Evolutionary conservation across 2,329 filamentous ascomycete genomes (phyloP).

Genomic region (Phialemonium atrogriseum): DNA sequence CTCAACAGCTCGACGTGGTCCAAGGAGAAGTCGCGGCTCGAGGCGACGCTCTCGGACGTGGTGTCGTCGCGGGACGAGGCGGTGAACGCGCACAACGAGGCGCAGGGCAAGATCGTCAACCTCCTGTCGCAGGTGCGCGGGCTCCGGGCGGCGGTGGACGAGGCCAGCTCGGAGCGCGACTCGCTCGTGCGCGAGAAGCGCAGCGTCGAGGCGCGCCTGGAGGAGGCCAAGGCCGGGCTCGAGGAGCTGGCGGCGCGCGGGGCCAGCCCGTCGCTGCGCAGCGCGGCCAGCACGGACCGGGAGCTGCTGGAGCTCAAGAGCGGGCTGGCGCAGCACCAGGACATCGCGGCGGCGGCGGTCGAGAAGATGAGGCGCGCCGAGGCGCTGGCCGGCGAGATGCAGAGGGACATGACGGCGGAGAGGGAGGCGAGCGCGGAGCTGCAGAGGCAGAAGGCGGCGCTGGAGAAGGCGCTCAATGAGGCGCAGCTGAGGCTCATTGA

Average conservation of each 20-base stretch:
- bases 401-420: conserved; percentile 84
- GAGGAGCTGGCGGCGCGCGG: conserved; percentile 83
- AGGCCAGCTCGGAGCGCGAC: conserved; percentile 78
- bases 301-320: conserved; percentile 87
- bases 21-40: conserved; percentile 90
- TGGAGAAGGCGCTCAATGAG: conserved; percentile 89
- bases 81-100: conserved; percentile 86
- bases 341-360: conserved; percentile 82
- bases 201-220: conserved; percentile 72
- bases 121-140: conserved; percentile 83
- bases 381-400: conserved; percentile 76
- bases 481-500: conserved; percentile 84
- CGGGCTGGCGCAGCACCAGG: conserved; percentile 82
- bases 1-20: conserved; percentile 97
- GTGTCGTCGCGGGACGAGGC: conserved; percentile 91
- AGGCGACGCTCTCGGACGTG: conserved; percentile 81
- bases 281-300: conserved; percentile 80
- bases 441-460: conserved; percentile 78
- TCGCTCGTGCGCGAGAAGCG: conserved; percentile 82
- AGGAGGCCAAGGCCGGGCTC: conserved; percentile 79
- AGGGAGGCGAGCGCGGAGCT: conserved; percentile 73
- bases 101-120: conserved; percentile 85
- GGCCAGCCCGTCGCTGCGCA: conserved; percentile 79
- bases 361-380: conserved; percentile 97
- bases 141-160: conserved; percentile 77